Percentiles rank a stretch among this genome's conserved stretches.
Evolutionary conservation across 352 stramenopile genomes (phyloP).

Genomic region (Halophytophthora polymorphica): DNA sequence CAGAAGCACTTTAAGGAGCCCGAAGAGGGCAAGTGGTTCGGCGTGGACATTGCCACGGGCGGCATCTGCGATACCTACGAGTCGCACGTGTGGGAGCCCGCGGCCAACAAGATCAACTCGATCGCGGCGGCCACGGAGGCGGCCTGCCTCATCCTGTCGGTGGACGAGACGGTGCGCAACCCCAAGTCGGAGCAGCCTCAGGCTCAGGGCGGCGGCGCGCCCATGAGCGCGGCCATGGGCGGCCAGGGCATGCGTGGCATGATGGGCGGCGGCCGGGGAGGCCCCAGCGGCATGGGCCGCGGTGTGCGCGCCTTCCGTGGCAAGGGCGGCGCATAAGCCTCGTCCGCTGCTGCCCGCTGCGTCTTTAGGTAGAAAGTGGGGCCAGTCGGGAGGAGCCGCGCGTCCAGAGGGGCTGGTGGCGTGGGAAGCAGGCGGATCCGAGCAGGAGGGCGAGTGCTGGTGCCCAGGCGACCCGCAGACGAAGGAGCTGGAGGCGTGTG

Average conservation of each 20-base stretch:
- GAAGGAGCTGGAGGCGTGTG: not conserved
- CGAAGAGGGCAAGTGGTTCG: conserved; percentile 94
- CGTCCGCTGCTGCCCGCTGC: conserved; percentile 12
- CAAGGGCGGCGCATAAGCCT: conserved; percentile 70
- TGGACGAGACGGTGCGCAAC: conserved; percentile 99
- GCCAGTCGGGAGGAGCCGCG: conserved; percentile 5
- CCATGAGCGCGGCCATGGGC: conserved; percentile 90
- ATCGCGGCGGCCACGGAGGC: conserved; percentile 96
- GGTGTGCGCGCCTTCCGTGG: conserved; percentile 77
- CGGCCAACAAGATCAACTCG: conserved; percentile 98
- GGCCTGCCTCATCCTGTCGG: conserved; percentile 97
- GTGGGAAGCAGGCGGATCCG: conserved; percentile 13
- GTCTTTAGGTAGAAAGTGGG: conserved; percentile 34
- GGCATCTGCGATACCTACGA: conserved; percentile 98
- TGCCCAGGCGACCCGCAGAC: not conserved
- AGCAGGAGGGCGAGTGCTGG: conserved; percentile 12
- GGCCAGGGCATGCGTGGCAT: conserved; percentile 91
- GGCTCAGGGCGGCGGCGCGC: conserved; percentile 46
- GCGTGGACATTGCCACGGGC: conserved; percentile 97
- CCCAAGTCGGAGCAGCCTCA: conserved; percentile 94
- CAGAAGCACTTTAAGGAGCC: conserved; percentile 95
- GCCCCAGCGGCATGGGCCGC: conserved; percentile 65
- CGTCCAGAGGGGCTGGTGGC: conserved; percentile 21
- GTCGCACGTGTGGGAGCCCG: conserved; percentile 97
- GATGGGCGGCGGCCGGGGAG: conserved; percentile 72